These are phyloP conservation scores for Neoscytalidium dimidiatum DNA, from an alignment of 2,329 filamentous ascomycete genomes.

Conservation along the genomic window DNA sequence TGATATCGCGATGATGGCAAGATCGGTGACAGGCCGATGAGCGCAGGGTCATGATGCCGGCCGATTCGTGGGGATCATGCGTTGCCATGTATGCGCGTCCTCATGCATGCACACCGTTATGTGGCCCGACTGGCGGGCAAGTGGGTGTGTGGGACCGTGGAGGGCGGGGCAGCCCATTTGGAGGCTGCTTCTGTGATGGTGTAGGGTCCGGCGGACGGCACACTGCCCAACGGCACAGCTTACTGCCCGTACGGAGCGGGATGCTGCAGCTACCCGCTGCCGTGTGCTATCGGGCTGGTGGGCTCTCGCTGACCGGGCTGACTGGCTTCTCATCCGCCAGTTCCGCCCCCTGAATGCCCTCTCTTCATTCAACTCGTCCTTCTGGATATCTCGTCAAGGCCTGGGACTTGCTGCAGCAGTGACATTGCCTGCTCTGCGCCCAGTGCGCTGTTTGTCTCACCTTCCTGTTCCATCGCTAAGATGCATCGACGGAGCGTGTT, in stretches of 20 bases:
- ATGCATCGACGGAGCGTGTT: not conserved
- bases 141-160: not conserved
- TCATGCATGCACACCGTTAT: constrained; percentile 11
- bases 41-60: not conserved
- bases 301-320: not conserved
- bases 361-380: not conserved
- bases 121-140: not conserved
- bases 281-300: not conserved
- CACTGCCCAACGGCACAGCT: not conserved
- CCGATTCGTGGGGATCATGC: not conserved
- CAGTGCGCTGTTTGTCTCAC: constrained; percentile 2
- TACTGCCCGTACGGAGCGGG: not conserved
- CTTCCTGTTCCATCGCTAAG: not conserved
- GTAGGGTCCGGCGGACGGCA: not conserved
- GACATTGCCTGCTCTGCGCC: not conserved
- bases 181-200: not conserved
- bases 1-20: not conserved
- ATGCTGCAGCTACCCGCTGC: constrained; percentile 15
- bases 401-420: not conserved
- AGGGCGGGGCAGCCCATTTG: not conserved
- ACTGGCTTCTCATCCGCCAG: not conserved
- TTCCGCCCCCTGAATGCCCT: not conserved
- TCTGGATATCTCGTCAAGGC: not conserved
- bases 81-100: not conserved
- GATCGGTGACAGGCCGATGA: not conserved